phyloP scores from a whole-genome alignment of 2,329 filamentous ascomycete species.

The Colletotrichum simmondsii region DNA sequence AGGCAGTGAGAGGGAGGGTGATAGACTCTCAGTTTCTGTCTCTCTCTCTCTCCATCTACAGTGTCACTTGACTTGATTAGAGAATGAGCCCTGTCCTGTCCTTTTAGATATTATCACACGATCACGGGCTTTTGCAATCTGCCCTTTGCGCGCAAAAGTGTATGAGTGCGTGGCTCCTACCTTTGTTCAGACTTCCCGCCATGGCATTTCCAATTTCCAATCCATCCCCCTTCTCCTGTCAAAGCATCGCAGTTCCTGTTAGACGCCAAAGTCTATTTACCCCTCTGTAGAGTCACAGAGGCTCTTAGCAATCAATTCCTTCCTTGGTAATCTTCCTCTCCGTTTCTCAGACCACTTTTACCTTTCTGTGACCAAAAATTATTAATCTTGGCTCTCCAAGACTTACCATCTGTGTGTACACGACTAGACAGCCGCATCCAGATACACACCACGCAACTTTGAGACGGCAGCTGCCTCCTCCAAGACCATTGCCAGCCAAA shows the following conservation, averaged over 20 bases:
- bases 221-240: background rate
- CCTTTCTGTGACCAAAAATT: background rate
- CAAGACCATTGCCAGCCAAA: conserved; percentile 1
- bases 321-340: background rate
- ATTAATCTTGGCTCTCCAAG: conserved; percentile 2
- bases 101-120: background rate
- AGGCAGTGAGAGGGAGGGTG: no score
- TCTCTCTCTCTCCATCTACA: background rate
- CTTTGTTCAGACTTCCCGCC: background rate
- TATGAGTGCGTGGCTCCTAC: background rate
- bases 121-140: background rate
- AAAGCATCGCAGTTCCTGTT: background rate
- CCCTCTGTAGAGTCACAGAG: background rate
- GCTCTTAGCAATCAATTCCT: background rate
- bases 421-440: no score
- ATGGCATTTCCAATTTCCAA: conserved; percentile 1
- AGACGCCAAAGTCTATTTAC: background rate
- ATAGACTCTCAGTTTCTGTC: no score
- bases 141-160: background rate
- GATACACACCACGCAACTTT: background rate
- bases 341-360: background rate
- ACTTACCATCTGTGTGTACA: background rate
- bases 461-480: conserved; percentile 5
- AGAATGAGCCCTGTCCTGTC: background rate
- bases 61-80: background rate